Evolutionary conservation across 495 filamentous ascomycete genomes (phyloP).

Genomic region (Trichoderma asperelloides): DNA sequence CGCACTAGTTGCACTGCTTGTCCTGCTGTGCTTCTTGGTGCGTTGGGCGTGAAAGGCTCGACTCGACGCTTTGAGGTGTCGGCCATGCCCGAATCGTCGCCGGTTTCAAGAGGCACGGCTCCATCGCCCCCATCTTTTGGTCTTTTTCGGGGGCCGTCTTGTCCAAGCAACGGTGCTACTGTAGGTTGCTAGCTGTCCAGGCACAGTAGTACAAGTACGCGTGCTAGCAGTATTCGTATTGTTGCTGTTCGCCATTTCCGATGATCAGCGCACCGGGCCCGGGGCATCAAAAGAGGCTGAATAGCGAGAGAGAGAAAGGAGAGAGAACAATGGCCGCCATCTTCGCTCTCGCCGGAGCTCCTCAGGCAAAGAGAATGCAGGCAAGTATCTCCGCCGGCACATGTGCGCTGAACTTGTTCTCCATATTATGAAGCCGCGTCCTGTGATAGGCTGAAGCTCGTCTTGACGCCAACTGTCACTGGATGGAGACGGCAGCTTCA

Average conservation of each 20-base stretch:
- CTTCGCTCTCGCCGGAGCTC: neutral
- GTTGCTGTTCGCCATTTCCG: neutral
- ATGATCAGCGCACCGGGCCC: neutral
- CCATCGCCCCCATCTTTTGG: constrained; percentile 1
- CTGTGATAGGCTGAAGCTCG: neutral
- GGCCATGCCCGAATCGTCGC: constrained; percentile 6
- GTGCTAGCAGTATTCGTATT: neutral
- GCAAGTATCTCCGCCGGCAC: neutral
- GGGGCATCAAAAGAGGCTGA: neutral
- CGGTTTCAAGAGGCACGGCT: neutral
- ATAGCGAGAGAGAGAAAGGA: neutral
- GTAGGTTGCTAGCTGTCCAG: neutral
- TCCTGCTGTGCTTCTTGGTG: neutral
- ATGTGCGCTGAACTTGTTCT: neutral
- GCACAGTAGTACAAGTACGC: no score
- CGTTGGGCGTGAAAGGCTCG: neutral
- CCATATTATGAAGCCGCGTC: neutral
- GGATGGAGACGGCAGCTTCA: neutral
- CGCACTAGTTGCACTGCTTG: neutral
- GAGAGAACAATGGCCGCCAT: neutral
- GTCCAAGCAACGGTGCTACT: neutral
- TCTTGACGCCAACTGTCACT: neutral
- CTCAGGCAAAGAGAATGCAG: neutral
- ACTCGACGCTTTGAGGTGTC: neutral
- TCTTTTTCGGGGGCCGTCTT: neutral